Evolutionary conservation across 495 filamentous ascomycete species (phyloP).

Genomic region (Neurospora hispaniola): DNA sequence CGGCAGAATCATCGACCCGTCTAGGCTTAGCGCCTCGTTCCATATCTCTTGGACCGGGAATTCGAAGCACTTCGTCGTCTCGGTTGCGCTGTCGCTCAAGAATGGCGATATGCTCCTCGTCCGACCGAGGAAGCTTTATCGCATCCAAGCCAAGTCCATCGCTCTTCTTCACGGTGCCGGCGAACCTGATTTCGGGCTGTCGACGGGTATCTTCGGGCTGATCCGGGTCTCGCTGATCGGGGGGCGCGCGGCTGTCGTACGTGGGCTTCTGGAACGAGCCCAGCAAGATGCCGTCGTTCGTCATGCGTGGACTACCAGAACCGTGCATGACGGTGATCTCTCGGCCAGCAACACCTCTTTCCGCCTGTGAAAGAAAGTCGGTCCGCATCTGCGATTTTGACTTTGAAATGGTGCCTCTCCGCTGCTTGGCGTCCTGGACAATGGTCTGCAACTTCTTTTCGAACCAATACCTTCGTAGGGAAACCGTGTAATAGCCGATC

Average conservation of each 20-base stretch:
- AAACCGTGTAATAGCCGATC: slow-evolving; percentile 79
- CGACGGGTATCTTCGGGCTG: slow-evolving; percentile 14
- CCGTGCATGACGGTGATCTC: slow-evolving; percentile 65
- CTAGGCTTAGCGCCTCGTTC: slow-evolving; percentile 67
- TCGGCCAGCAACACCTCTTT: slow-evolving; percentile 59
- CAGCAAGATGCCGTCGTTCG: slow-evolving; percentile 37
- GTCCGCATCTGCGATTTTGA: slow-evolving; percentile 48
- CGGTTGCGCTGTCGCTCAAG: slow-evolving; percentile 71
- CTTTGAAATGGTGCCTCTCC: slow-evolving; percentile 34
- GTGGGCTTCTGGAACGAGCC: slow-evolving; percentile 3
- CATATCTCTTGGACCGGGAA: slow-evolving; percentile 78
- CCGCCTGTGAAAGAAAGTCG: slow-evolving; percentile 39
- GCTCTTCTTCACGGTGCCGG: slow-evolving; percentile 45
- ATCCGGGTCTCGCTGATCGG: slow-evolving; percentile 14
- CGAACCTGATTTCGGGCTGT: slow-evolving; percentile 48
- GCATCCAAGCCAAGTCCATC: slow-evolving; percentile 28
- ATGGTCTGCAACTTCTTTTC: slow-evolving; percentile 74
- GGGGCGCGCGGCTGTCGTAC: background rate
- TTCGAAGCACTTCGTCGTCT: slow-evolving; percentile 63
- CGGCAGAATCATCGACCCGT: slow-evolving; percentile 32
- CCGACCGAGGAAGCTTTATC: slow-evolving; percentile 39
- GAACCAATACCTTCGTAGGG: slow-evolving; percentile 92
- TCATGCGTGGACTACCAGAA: slow-evolving; percentile 30
- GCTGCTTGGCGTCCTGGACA: slow-evolving; percentile 40
- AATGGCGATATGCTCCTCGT: slow-evolving; percentile 77